phyloP scores from a whole-genome alignment of 2,329 filamentous ascomycete genomes.

The Claviceps sp. region DNA sequence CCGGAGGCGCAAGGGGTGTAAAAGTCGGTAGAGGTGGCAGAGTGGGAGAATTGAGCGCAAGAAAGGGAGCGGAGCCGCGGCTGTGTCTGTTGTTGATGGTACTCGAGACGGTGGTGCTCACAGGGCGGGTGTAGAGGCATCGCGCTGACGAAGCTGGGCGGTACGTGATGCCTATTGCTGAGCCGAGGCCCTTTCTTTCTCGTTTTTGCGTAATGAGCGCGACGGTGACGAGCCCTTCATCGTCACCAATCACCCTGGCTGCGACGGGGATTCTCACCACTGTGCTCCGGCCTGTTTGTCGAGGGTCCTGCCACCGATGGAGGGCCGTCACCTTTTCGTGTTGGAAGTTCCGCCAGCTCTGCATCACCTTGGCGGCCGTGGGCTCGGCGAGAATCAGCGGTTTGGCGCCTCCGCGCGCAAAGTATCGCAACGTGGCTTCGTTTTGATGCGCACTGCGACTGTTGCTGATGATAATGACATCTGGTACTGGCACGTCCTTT shows the following conservation, averaged over 20 bases:
- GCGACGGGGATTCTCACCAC: conserved; percentile 38
- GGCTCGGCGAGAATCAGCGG: conserved; percentile 55
- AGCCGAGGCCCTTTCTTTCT: conserved; percentile 48
- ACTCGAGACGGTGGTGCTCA: conserved; percentile 8
- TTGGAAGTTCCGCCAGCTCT: conserved; percentile 56
- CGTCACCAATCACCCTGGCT: conserved; percentile 34
- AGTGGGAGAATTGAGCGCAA: background rate
- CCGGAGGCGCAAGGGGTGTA: conserved; percentile 22
- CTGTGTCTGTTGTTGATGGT: conserved; percentile 3
- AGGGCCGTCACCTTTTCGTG: conserved; percentile 31
- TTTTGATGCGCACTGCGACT: conserved; percentile 54
- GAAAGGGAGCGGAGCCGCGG: background rate
- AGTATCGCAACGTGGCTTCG: conserved; percentile 51
- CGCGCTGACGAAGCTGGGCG: conserved; percentile 33
- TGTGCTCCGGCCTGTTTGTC: conserved; percentile 18
- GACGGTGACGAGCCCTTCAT: conserved; percentile 57
- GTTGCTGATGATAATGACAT: conserved; percentile 34
- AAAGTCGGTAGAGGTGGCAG: conserved; percentile 8
- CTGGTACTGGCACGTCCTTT: conserved; percentile 26
- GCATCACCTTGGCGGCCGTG: conserved; percentile 49
- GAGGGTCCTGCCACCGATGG: conserved; percentile 31
- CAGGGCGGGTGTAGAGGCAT: conserved; percentile 9
- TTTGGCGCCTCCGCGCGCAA: conserved; percentile 37
- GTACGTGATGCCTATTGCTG: conserved; percentile 61
- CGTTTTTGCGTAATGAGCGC: conserved; percentile 48